Conservation (phyloP, 805 yeast genomes). For the Candida insectorum region DNA sequence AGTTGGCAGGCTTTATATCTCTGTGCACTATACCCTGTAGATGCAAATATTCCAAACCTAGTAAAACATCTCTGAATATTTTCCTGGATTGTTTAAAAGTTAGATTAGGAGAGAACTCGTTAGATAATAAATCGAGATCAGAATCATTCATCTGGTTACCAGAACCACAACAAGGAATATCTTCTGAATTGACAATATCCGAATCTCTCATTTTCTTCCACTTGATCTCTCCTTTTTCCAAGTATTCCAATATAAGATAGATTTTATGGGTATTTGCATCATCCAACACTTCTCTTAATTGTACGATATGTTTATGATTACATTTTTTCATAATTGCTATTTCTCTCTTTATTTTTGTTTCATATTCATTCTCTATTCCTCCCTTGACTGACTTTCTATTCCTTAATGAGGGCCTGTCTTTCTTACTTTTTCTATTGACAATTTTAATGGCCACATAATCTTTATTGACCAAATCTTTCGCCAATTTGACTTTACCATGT, state of each 20-base stretch:
- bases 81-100: constrained; percentile 63
- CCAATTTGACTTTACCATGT: constrained; percentile 96
- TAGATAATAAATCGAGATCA: constrained; percentile 20
- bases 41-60: constrained; percentile 89
- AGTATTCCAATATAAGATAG: constrained; percentile 83
- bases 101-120: constrained; percentile 53
- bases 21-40: constrained; percentile 89
- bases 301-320: constrained; percentile 39
- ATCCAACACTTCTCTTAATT: constrained; percentile 66
- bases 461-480: constrained; percentile 61
- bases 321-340: constrained; percentile 49
- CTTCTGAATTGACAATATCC: constrained; percentile 24
- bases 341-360: constrained; percentile 36
- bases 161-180: constrained; percentile 35
- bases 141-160: constrained; percentile 11
- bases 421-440: constrained; percentile 62
- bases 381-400: constrained; percentile 16
- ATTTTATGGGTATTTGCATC: constrained; percentile 81
- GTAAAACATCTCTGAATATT: constrained; percentile 76
- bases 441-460: constrained; percentile 89
- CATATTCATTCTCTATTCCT: constrained; percentile 24
- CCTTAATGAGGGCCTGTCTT: constrained; percentile 30
- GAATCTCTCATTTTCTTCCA: constrained; percentile 50
- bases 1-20: constrained; percentile 93
- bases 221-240: constrained; percentile 84